Percentiles rank a stretch among this genome's conserved stretches.
phyloP scores from a whole-genome alignment of 257 asterid genomes.

The Jaltomata sinuosa region DNA sequence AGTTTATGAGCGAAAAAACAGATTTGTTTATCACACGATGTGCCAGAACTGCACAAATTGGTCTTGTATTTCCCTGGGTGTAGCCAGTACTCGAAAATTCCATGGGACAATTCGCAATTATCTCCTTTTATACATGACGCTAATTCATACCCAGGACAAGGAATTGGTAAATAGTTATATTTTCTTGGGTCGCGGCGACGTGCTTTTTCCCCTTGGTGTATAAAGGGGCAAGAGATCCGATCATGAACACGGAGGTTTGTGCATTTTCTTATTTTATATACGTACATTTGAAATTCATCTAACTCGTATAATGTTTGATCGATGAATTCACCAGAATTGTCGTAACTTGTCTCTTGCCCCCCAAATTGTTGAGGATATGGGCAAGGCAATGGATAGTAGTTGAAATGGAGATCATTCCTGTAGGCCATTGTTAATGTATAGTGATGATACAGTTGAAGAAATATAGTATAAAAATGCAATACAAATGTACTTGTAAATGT shows the following conservation, averaged over 20 bases:
- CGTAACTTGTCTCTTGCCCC: not conserved
- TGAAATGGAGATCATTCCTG: not conserved
- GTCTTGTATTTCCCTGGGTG: not conserved
- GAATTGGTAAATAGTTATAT: not conserved
- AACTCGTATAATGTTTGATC: not conserved
- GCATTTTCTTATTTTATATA: not conserved
- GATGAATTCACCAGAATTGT: not conserved
- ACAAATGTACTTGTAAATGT: not conserved
- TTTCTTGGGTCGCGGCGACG: not conserved
- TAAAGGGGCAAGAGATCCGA: not conserved
- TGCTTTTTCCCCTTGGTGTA: constrained; percentile 3
- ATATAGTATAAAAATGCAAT: not conserved
- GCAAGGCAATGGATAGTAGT: not conserved
- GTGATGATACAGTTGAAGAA: not conserved
- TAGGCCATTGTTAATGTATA: not conserved
- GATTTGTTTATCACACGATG: not conserved
- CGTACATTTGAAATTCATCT: not conserved
- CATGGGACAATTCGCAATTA: not conserved
- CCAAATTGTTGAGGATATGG: not conserved
- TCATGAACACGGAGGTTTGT: not conserved
- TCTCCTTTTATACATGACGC: not conserved
- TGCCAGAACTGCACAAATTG: not conserved
- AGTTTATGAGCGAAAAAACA: constrained; percentile 1
- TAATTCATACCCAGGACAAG: not conserved
- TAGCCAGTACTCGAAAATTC: not conserved